These are phyloP conservation scores for Metschnikowia corniflorae DNA, from an alignment of 805 yeast species.

Conservation along the genomic window DNA sequence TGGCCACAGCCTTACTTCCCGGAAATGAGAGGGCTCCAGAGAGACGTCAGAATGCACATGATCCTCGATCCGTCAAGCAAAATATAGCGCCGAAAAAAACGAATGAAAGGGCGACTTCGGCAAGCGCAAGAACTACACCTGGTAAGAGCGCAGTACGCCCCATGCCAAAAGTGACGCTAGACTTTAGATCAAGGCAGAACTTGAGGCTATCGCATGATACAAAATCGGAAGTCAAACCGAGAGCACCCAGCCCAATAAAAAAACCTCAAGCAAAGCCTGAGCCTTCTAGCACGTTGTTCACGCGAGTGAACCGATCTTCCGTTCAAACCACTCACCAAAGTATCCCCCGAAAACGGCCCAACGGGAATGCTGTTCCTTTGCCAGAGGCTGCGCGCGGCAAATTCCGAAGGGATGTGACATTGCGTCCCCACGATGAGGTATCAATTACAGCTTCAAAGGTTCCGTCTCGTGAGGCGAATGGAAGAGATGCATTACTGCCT, in stretches of 20 bases:
- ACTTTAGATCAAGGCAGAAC: not conserved
- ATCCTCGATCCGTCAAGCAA: no score
- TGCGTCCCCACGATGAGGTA: no score
- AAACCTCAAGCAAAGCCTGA: not conserved
- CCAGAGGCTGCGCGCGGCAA: slow-evolving; percentile 39
- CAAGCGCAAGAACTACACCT: no score
- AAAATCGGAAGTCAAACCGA: not conserved
- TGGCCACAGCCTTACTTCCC: slow-evolving; percentile 36
- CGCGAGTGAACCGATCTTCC: not conserved
- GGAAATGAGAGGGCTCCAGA: no score
- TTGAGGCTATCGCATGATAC: not conserved
- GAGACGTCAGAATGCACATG: no score
- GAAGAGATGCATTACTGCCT: no score
- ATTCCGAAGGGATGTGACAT: slow-evolving; percentile 7
- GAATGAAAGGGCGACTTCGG: no score
- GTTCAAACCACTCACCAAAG: not conserved
- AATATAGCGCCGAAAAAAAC: no score
- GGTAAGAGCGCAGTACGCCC: no score
- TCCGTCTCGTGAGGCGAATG: no score
- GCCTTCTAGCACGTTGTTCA: not conserved
- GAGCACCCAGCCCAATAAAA: not conserved
- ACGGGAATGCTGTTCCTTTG: slow-evolving; percentile 33
- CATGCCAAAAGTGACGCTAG: not conserved
- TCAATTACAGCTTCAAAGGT: no score
- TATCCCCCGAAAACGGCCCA: slow-evolving; percentile 8